A percentile compares a stretch with the other conserved stretches of the same genome.
Conservation (phyloP, 2,329 filamentous ascomycete species). For the Talaromyces sp. region DNA sequence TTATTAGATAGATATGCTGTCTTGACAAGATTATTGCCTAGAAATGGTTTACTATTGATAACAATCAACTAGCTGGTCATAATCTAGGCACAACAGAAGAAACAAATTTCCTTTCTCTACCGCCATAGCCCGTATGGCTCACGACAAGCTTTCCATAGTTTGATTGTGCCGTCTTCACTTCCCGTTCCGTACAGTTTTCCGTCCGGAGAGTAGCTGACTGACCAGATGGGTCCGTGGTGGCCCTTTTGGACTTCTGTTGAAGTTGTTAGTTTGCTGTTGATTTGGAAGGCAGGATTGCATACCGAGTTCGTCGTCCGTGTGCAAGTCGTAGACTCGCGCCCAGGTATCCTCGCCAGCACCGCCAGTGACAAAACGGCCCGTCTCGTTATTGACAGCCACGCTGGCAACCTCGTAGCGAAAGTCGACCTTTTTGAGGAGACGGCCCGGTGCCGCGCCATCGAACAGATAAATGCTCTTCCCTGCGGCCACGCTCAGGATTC, state of each 20-base stretch:
- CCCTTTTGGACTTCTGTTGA: slow-evolving; percentile 80
- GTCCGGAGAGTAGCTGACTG: slow-evolving; percentile 87
- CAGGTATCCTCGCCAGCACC: slow-evolving; percentile 81
- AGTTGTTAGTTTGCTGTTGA: slow-evolving; percentile 15
- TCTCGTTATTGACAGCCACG: slow-evolving; percentile 77
- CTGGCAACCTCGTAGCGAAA: slow-evolving; percentile 84
- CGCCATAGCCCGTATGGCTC: slow-evolving; percentile 63
- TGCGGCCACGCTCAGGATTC: slow-evolving; percentile 83
- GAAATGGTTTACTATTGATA: neutral
- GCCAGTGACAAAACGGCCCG: slow-evolving; percentile 80
- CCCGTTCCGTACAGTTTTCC: slow-evolving; percentile 94
- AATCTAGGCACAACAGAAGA: neutral
- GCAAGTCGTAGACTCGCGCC: slow-evolving; percentile 91
- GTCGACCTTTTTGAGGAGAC: slow-evolving; percentile 69
- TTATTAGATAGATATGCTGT: neutral
- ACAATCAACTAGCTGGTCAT: neutral
- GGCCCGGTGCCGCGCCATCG: slow-evolving; percentile 65
- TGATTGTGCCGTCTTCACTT: slow-evolving; percentile 96
- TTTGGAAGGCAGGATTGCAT: slow-evolving; percentile 16
- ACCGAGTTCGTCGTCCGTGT: slow-evolving; percentile 74
- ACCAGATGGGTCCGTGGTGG: slow-evolving; percentile 97
- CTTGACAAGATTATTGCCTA: neutral
- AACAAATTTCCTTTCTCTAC: slow-evolving; percentile 23
- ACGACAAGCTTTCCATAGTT: slow-evolving; percentile 69
- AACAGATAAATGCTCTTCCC: slow-evolving; percentile 93